Percentiles rank a stretch among this genome's conserved stretches.
These are phyloP conservation scores for Daldinia decipiens DNA, from an alignment of 495 filamentous ascomycete species.

Conservation along the genomic window DNA sequence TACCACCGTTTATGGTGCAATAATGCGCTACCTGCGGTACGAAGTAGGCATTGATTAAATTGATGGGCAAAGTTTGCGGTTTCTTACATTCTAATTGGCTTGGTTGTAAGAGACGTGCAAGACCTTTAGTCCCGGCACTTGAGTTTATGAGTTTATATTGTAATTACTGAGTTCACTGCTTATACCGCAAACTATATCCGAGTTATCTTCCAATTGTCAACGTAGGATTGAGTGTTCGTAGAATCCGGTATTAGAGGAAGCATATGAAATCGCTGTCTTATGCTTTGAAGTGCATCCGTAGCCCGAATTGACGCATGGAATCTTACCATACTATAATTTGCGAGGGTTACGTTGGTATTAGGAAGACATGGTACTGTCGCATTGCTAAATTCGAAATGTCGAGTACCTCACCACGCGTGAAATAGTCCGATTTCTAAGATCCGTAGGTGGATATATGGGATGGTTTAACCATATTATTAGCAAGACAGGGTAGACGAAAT, in stretches of 20 bases:
- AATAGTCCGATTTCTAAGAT: conserved; percentile 4
- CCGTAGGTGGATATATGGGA: conserved; percentile 2
- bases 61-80: not conserved
- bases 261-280: not conserved
- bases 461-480: conserved; percentile 13
- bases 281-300: not conserved
- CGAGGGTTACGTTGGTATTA: not conserved
- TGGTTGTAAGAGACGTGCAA: not conserved
- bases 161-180: not conserved
- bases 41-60: not conserved
- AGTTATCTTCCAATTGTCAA: not conserved
- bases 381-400: conserved; percentile 2
- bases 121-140: not conserved
- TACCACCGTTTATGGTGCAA: not conserved
- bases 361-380: not conserved
- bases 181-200: not conserved
- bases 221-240: not conserved
- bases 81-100: not conserved
- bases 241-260: not conserved
- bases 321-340: conserved; percentile 1
- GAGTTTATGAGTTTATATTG: not conserved
- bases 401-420: not conserved
- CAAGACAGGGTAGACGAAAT: conserved; percentile 4
- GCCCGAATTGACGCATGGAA: not conserved
- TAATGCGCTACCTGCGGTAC: not conserved